Base-by-base conservation (phyloP, 148 eudicot species). In the Gaultheria prostrata region DNA sequence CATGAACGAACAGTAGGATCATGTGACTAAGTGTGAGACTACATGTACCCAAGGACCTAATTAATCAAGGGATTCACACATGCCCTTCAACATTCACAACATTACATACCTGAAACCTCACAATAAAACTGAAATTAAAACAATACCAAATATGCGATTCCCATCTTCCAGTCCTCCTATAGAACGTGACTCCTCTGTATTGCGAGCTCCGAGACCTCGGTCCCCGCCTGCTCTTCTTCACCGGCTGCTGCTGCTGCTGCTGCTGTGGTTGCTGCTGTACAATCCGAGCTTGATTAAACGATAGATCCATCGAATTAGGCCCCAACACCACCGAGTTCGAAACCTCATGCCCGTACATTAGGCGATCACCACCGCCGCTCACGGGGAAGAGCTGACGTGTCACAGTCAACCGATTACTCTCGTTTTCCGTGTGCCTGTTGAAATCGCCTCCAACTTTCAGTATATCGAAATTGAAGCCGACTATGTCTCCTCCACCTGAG, bases 141-240 rank as follows among this genome's bases (percentile, higher is more conserved):
- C 67, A 50, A 46, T 63, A 90, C 93, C 93, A 91, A 46, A 91
- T 91, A 84, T 91, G 95, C 6, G 95, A 93, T 85, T 93, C 95
- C 95, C 93, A 92, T 87, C 95, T 82, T 59, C 95, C 95, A 80
- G 95, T 92, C 50, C 95, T 90, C 59, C 93, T 78, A 63, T 93
- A 93, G 81, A 88, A 93, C 33, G 95, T 93, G 26, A 93, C 95
- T 32, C 95, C 95, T 63, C 95, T 86, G 81, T 91, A 93, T 80
- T 93, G 91, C 5, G 95, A 93, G 84, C 95, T 93, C 71, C 92
- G 78, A 0, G 93, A 91, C 91, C 90, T 87, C 79, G 95, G 95
- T 10, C 95, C 95, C 78, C 95, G 79, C 63, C 95, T 87, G 76
- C 93, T 91, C 90, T 90, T 93, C 90, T 85, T 91, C 78, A 76